Percentiles rank a stretch among this genome's conserved stretches.
phyloP scores from a whole-genome alignment of 139 green algal species.

The Yamagishiella unicocca region DNA sequence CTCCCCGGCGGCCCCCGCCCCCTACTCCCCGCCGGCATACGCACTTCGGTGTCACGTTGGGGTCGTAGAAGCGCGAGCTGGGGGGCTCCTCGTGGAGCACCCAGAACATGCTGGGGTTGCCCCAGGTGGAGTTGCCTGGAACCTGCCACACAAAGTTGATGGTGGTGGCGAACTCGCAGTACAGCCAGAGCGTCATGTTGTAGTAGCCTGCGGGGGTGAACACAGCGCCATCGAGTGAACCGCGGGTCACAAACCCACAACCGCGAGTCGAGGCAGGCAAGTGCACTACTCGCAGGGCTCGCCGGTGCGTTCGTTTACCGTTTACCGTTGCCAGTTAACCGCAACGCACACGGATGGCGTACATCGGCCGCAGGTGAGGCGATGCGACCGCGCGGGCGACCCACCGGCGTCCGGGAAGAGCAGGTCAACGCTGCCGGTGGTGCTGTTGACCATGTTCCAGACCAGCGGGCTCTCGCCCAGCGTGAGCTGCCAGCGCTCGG shows the following conservation, averaged over 20 bases:
- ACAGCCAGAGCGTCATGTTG: slow-evolving; percentile 31
- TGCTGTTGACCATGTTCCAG: slow-evolving; percentile 18
- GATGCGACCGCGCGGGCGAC: background rate
- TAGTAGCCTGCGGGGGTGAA: slow-evolving; percentile 37
- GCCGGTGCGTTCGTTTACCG: too few relatives aligned
- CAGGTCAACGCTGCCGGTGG: background rate
- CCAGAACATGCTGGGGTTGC: background rate
- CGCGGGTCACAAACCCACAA: too few relatives aligned
- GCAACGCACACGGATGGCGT: too few relatives aligned
- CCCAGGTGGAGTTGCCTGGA: background rate
- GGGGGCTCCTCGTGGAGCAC: background rate
- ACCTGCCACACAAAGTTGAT: background rate
- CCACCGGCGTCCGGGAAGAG: slow-evolving; percentile 16
- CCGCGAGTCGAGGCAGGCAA: too few relatives aligned
- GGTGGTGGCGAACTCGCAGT: background rate
- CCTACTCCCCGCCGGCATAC: too few relatives aligned
- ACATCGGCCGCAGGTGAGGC: too few relatives aligned
- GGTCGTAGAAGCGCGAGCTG: slow-evolving; percentile 7
- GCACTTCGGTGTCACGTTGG: background rate
- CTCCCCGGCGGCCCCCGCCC: too few relatives aligned
- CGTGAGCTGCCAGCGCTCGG: slow-evolving; percentile 7
- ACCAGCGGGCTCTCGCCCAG: slow-evolving; percentile 19
- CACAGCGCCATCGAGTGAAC: too few relatives aligned
- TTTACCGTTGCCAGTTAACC: too few relatives aligned
- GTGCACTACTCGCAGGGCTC: too few relatives aligned